A percentile compares a stretch with the other conserved stretches of the same genome.
phyloP scores from a whole-genome alignment of 768 basidiomycete species.

The Cytidiella melzeri region DNA sequence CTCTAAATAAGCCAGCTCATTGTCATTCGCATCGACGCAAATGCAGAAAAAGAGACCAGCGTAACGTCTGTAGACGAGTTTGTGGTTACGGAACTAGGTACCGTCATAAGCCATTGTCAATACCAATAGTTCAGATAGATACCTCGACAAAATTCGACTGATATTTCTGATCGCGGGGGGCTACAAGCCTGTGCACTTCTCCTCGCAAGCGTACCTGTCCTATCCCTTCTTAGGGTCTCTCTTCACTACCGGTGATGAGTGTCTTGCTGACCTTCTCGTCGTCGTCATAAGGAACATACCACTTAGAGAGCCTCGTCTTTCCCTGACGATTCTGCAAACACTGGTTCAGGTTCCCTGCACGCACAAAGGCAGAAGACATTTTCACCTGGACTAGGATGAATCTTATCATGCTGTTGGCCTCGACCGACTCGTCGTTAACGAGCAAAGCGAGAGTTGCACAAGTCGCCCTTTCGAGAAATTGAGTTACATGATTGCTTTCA shows the following conservation, averaged over 20 bases:
- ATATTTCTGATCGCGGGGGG: conserved; percentile 96
- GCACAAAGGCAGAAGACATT: conserved; percentile 1
- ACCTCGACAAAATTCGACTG: conserved; percentile 99
- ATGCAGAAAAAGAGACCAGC: conserved; percentile 97
- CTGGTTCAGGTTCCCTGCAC: neutral
- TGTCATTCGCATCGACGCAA: conserved; percentile 97
- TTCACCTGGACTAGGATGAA: conserved; percentile 94
- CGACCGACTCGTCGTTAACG: too few relatives aligned
- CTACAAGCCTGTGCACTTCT: conserved; percentile 93
- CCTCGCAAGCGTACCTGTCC: conserved; percentile 84
- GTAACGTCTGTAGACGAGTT: conserved; percentile 94
- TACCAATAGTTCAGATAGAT: conserved; percentile 19
- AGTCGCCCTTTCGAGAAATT: too few relatives aligned
- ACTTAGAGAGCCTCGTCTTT: conserved; percentile 94
- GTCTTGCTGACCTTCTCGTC: conserved; percentile 79
- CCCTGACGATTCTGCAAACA: conserved; percentile 90
- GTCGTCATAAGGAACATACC: conserved; percentile 99
- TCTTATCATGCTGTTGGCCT: too few relatives aligned
- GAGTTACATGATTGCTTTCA: too few relatives aligned
- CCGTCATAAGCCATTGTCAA: conserved; percentile 1
- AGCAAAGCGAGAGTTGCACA: too few relatives aligned
- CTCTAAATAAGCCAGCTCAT: conserved; percentile 94
- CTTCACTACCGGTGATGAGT: neutral
- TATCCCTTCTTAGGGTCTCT: neutral
- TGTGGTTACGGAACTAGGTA: conserved; percentile 90